phyloP scores from a whole-genome alignment of 148 eudicot species.

The Nyssa sinensis region DNA sequence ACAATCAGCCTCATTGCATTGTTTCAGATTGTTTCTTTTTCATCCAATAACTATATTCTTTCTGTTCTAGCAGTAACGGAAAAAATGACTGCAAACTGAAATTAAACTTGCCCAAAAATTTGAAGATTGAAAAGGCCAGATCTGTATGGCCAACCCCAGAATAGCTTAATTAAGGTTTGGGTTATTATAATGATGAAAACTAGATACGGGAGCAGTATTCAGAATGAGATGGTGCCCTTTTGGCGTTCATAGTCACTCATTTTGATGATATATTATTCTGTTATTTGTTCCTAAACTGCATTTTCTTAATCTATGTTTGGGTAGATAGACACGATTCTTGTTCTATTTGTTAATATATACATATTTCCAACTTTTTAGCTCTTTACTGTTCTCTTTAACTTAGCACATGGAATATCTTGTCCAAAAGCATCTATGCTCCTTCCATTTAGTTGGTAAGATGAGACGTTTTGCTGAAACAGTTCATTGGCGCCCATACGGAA shows the following conservation, averaged over 20 bases:
- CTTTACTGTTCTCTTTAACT: neutral
- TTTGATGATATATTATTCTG: neutral
- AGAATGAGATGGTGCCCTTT: too few relatives aligned
- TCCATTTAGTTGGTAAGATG: neutral
- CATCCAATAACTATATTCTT: neutral
- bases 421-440: neutral
- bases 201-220: too few relatives aligned
- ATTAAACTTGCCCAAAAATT: too few relatives aligned
- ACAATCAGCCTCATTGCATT: too few relatives aligned
- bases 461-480: constrained; percentile 23
- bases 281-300: neutral
- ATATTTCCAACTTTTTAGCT: neutral
- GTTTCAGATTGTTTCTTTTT: neutral
- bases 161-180: too few relatives aligned
- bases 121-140: too few relatives aligned
- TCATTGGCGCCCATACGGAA: constrained; percentile 35
- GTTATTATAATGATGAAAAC: too few relatives aligned
- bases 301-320: neutral
- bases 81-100: too few relatives aligned
- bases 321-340: neutral
- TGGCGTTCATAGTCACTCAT: neutral
- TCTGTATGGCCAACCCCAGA: too few relatives aligned
- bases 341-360: neutral
- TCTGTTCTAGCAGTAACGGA: too few relatives aligned
- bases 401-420: neutral